Conservation (phyloP, 345 rosid genomes). For the Eucalyptus sp. region DNA sequence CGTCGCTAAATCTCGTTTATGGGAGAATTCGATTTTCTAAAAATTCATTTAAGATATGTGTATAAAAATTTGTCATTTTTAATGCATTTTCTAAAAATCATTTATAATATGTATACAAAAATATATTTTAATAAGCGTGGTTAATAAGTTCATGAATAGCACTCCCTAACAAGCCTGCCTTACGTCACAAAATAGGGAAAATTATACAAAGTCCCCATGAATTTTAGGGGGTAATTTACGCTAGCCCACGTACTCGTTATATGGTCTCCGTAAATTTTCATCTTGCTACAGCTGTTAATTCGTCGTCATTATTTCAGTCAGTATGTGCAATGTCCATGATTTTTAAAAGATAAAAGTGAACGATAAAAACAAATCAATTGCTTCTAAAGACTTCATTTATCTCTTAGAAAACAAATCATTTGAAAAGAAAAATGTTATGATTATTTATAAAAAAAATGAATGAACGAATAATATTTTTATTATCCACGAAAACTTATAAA, state of each 20-base stretch:
- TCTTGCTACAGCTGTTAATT: neutral
- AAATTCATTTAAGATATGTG: too few relatives aligned
- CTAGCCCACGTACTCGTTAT: neutral
- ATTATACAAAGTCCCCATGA: neutral
- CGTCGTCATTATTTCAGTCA: rapidly evolving
- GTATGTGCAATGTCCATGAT: neutral
- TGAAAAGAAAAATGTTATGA: rapidly evolving
- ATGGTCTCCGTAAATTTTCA: too few relatives aligned
- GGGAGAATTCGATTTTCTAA: neutral
- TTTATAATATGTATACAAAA: too few relatives aligned
- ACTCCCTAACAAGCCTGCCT: neutral
- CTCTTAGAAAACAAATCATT: too few relatives aligned
- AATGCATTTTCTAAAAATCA: too few relatives aligned
- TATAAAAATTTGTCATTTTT: neutral
- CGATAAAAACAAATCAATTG: rapidly evolving
- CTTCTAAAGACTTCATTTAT: too few relatives aligned
- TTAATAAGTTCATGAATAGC: neutral
- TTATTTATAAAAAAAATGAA: too few relatives aligned
- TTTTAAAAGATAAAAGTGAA: too few relatives aligned
- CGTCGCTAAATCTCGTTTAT: neutral
- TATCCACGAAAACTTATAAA: rapidly evolving
- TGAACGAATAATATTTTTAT: too few relatives aligned
- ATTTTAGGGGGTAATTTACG: neutral
- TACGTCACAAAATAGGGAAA: neutral
- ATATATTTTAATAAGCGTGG: neutral